Evolutionary conservation across 148 eudicot species (phyloP).

Genomic region (Pouteria glomerata): DNA sequence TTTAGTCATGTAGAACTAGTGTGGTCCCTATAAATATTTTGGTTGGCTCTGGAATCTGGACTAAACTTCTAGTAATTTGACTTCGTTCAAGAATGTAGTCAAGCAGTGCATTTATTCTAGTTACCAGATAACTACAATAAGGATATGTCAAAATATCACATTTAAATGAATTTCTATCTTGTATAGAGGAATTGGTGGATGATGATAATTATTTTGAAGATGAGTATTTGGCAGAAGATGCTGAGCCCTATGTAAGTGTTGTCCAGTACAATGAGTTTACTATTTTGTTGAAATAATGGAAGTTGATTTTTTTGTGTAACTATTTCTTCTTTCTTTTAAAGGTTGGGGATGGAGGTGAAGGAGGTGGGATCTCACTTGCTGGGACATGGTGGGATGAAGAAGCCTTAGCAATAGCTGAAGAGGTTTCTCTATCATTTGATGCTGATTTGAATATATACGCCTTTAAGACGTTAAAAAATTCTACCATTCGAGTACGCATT

Average conservation of each 20-base stretch:
- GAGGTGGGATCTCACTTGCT: conserved; percentile 80
- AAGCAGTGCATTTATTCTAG: not conserved
- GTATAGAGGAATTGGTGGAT: conserved; percentile 43
- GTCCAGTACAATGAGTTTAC: not conserved
- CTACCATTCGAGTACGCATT: conserved; percentile 68
- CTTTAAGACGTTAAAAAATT: conserved; percentile 64
- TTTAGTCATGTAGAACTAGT: not conserved
- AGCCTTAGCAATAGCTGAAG: conserved; percentile 66
- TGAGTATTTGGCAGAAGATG: conserved; percentile 50
- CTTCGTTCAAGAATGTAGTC: not conserved
- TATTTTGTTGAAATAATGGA: not conserved
- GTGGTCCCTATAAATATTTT: too few relatives aligned
- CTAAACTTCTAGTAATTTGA: not conserved
- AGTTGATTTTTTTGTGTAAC: not conserved
- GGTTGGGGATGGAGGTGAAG: conserved; percentile 95
- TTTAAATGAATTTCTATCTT: conserved; percentile 8
- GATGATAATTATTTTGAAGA: conserved; percentile 55
- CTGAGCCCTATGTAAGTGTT: conserved; percentile 53
- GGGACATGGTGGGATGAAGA: conserved; percentile 82
- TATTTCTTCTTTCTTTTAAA: conserved; percentile 15
- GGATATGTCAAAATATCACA: not conserved
- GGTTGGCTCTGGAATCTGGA: not conserved
- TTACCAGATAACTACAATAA: not conserved
- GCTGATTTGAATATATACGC: conserved; percentile 75
- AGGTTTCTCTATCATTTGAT: conserved; percentile 54